phyloP scores from a whole-genome alignment of 2,329 filamentous ascomycete species.

The Phialocephala sp. region DNA sequence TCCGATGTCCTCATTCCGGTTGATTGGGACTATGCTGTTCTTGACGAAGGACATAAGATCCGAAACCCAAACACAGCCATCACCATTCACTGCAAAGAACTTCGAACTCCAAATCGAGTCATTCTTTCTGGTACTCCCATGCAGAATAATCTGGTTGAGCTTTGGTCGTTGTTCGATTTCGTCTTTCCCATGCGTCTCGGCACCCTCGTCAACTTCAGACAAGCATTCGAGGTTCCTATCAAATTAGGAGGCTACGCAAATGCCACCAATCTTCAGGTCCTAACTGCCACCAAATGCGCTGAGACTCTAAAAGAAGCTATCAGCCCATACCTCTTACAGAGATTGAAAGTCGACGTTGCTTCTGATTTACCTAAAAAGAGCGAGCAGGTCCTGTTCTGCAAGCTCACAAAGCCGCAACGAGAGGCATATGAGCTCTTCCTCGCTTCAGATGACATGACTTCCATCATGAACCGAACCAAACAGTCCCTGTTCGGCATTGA shows the following conservation, averaged over 20 bases:
- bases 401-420: constrained; percentile 80
- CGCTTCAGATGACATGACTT: constrained; percentile 81
- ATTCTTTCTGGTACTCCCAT: constrained; percentile 97
- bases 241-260: constrained; percentile 93
- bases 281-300: constrained; percentile 93
- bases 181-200: constrained; percentile 96
- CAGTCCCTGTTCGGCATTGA: constrained; percentile 91
- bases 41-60: constrained; percentile 98
- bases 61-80: constrained; percentile 95
- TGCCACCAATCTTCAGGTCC: constrained; percentile 89
- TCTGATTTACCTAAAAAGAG: constrained; percentile 94
- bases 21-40: constrained; percentile 90
- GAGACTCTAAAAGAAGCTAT: constrained; percentile 94
- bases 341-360: constrained; percentile 92
- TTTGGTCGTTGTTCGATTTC: constrained; percentile 98
- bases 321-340: constrained; percentile 88
- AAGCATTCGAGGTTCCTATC: constrained; percentile 93
- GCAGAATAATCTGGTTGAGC: constrained; percentile 93
- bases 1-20: constrained; percentile 80
- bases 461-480: constrained; percentile 75
- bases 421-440: constrained; percentile 83
- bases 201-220: constrained; percentile 87
- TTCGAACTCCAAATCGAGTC: constrained; percentile 86
- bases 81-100: constrained; percentile 92
- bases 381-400: constrained; percentile 95